Percentiles rank a stretch among this genome's conserved stretches.
These are phyloP conservation scores for Amaranthus tricolor DNA, from an alignment of 179 eudicot genomes.

Conservation along the genomic window DNA sequence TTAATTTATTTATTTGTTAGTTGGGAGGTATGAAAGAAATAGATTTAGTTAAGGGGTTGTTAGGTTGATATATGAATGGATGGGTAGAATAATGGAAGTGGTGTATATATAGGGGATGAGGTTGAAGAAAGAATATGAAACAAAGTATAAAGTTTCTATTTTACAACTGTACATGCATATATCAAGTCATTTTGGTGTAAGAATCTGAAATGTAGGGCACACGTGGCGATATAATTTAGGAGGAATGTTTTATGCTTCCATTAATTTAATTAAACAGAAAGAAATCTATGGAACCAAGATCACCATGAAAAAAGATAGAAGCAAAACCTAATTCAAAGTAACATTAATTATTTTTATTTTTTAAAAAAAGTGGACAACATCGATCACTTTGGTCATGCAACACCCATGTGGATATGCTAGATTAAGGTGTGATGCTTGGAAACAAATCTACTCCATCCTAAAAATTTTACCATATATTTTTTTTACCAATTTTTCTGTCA, in stretches of 20 bases:
- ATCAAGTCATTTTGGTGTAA: constrained; percentile 18
- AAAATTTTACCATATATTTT: too few relatives aligned
- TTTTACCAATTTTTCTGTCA: too few relatives aligned
- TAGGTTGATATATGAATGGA: constrained; percentile 17
- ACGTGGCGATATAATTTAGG: constrained; percentile 26
- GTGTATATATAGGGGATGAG: not conserved
- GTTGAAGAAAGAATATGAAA: constrained; percentile 1
- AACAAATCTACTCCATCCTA: too few relatives aligned
- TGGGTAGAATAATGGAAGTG: constrained; percentile 7
- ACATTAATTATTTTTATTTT: not conserved
- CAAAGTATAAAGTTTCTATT: constrained; percentile 22
- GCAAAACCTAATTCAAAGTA: too few relatives aligned
- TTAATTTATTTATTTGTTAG: not conserved
- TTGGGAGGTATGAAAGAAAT: not conserved
- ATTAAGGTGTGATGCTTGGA: too few relatives aligned
- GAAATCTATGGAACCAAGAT: constrained; percentile 25
- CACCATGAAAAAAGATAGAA: not conserved
- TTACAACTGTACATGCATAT: not conserved
- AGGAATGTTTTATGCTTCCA: constrained; percentile 12
- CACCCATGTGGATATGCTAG: constrained; percentile 31
- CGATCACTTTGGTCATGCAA: constrained; percentile 28
- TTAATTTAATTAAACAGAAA: constrained; percentile 10
- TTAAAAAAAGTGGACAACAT: constrained; percentile 6
- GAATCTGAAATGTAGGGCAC: constrained; percentile 35
- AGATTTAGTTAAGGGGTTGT: not conserved